A percentile compares a stretch with the other conserved stretches of the same genome.
phyloP scores from a whole-genome alignment of 331 rosid species.

The Quercus lobata region DNA sequence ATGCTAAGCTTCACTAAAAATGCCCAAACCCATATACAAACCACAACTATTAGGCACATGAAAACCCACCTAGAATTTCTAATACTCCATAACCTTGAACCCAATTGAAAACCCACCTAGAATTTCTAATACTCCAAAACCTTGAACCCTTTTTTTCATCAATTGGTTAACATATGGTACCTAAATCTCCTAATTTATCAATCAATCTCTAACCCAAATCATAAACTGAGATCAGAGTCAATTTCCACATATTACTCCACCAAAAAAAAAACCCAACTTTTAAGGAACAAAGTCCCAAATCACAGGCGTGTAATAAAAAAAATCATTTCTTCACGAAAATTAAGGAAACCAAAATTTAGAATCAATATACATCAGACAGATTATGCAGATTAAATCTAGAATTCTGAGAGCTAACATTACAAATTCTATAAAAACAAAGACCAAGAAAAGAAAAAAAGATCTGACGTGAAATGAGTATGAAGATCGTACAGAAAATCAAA shows the following conservation, averaged over 20 bases:
- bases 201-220: background rate
- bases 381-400: conserved; percentile 1
- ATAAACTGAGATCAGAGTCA: background rate
- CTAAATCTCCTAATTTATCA: background rate
- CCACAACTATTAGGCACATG: background rate
- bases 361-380: background rate
- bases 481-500: background rate
- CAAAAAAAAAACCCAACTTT: background rate
- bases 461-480: background rate
- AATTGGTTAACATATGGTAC: background rate
- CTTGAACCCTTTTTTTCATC: background rate
- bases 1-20: background rate
- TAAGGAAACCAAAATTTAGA: background rate
- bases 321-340: background rate
- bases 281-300: background rate
- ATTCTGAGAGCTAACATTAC: background rate
- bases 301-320: background rate
- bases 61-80: background rate
- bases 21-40: background rate
- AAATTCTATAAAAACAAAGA: background rate
- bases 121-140: background rate
- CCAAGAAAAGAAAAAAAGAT: background rate
- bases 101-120: background rate
- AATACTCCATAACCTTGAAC: background rate
- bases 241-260: background rate